These are phyloP conservation scores for Diutina siamensis DNA, from an alignment of 1,139 yeast species.

Conservation along the genomic window DNA sequence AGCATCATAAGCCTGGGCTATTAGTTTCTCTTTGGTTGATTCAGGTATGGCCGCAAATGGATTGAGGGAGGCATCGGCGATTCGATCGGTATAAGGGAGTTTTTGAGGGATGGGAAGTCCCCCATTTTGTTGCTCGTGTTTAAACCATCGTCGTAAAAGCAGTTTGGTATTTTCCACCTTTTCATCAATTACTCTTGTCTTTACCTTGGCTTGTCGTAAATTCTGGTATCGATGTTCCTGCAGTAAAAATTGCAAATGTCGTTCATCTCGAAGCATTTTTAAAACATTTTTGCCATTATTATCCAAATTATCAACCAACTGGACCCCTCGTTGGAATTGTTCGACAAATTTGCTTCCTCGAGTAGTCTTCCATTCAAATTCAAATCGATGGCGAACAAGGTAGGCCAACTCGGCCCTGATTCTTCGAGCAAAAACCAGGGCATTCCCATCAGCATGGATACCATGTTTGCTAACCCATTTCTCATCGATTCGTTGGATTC, in stretches of 20 bases:
- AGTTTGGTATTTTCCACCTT: not conserved
- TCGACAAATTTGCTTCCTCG: not conserved
- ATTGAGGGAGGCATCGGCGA: not conserved
- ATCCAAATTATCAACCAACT: not conserved
- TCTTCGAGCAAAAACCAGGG: not conserved
- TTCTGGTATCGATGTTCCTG: not conserved
- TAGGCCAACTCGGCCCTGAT: conserved; percentile 1
- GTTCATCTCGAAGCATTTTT: not conserved
- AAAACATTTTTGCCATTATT: not conserved
- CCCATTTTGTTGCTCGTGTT: conserved; percentile 2
- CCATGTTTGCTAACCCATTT: not conserved
- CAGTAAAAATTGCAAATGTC: not conserved
- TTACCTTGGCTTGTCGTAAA: not conserved
- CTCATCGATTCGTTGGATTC: not conserved
- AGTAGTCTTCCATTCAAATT: not conserved
- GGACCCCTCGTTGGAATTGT: not conserved
- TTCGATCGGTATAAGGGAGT: not conserved
- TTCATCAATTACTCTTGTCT: not conserved
- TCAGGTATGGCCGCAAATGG: conserved; percentile 3
- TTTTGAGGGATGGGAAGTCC: conserved; percentile 4
- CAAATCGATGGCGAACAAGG: not conserved
- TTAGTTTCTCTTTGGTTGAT: not conserved
- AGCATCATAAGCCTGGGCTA: not conserved
- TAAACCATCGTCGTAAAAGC: conserved; percentile 2
- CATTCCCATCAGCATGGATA: not conserved